Conservation (phyloP, 2,329 filamentous ascomycete species). For the Phialemonium atrogriseum region DNA sequence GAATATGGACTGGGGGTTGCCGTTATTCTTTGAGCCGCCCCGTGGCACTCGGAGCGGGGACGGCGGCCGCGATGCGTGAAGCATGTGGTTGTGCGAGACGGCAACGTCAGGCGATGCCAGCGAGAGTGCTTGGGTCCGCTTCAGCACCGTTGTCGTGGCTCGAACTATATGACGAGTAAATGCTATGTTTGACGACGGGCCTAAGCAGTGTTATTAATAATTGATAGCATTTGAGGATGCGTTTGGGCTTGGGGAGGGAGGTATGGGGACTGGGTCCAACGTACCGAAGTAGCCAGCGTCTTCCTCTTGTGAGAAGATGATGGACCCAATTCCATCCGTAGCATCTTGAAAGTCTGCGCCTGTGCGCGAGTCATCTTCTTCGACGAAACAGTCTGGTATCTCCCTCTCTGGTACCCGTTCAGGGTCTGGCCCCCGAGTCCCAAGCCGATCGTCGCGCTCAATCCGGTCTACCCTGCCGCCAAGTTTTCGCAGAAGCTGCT, state of each 20-base stretch:
- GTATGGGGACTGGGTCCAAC: background rate
- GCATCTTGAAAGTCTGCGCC: conserved; percentile 7
- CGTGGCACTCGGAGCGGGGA: too few relatives aligned
- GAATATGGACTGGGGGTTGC: conserved; percentile 2
- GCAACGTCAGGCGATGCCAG: background rate
- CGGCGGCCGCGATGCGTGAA: background rate
- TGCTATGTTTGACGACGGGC: conserved; percentile 17
- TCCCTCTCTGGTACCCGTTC: background rate
- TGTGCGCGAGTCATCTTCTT: background rate
- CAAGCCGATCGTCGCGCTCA: background rate
- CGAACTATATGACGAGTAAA: conserved; percentile 14
- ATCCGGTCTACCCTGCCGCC: background rate
- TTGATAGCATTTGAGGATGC: background rate
- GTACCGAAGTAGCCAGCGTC: conserved; percentile 14
- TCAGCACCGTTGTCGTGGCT: conserved; percentile 7
- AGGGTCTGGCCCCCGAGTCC: background rate
- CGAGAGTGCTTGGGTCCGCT: background rate
- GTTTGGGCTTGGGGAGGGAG: background rate
- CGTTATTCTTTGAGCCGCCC: too few relatives aligned
- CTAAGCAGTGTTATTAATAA: conserved; percentile 3
- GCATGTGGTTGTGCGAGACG: background rate
- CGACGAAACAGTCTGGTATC: too few relatives aligned
- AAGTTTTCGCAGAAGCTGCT: background rate
- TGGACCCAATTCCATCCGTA: conserved; percentile 15
- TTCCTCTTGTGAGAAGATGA: conserved; percentile 13